Conservation (phyloP, 2,329 filamentous ascomycete species). For the Diplocarpon rosae region DNA sequence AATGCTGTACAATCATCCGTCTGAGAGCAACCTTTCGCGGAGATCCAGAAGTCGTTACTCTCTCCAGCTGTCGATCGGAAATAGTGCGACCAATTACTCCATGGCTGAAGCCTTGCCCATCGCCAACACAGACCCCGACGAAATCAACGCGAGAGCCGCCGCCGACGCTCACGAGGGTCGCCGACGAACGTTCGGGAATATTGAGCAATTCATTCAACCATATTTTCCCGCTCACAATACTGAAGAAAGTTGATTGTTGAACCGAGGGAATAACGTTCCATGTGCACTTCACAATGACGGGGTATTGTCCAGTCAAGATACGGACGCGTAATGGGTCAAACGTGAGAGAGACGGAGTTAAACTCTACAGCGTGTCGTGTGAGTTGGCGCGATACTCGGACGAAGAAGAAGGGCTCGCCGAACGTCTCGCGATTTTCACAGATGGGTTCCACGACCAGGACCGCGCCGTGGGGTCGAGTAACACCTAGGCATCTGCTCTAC, state of each 20-base stretch:
- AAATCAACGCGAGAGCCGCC: conserved; percentile 40
- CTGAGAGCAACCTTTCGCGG: conserved; percentile 36
- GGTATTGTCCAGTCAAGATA: conserved; percentile 54
- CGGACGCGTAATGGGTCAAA: conserved; percentile 47
- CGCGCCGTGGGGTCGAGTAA: too few relatives aligned
- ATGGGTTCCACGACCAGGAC: too few relatives aligned
- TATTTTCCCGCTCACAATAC: conserved; percentile 37
- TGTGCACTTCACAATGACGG: conserved; percentile 44
- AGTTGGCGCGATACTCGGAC: conserved; percentile 42
- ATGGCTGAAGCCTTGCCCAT: conserved; percentile 39
- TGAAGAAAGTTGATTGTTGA: conserved; percentile 36
- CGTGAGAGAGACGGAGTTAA: conserved; percentile 42
- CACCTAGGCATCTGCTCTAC: too few relatives aligned
- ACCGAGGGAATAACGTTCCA: conserved; percentile 31
- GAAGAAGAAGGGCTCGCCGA: conserved; percentile 51
- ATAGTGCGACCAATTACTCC: conserved; percentile 41
- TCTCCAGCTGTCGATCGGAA: too few relatives aligned
- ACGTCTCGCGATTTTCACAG: conserved; percentile 41
- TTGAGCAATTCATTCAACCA: conserved; percentile 44
- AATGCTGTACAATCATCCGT: conserved; percentile 38
- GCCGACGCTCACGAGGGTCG: conserved; percentile 32
- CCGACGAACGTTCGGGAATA: conserved; percentile 28
- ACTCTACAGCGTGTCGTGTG: conserved; percentile 36
- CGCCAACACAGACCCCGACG: conserved; percentile 36
- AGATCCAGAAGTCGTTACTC: conserved; percentile 37